These are phyloP conservation scores for Neofusicoccum umdonicola DNA, from an alignment of 2,329 filamentous ascomycete species.

Conservation along the genomic window DNA sequence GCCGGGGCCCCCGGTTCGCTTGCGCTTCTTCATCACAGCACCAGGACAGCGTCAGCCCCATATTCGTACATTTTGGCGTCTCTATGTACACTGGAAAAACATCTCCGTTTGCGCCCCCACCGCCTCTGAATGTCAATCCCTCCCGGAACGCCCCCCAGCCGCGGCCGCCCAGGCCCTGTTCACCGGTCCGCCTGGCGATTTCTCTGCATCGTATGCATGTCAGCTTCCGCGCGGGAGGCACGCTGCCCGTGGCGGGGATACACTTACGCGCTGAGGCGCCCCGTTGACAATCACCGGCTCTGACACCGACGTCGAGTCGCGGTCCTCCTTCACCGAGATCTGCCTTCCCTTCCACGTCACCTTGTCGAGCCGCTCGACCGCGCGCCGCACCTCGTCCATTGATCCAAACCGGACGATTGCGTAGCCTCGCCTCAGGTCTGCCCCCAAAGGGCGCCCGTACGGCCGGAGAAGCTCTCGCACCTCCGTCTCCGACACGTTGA, in stretches of 20 bases:
- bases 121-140: not conserved
- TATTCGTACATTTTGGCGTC: not conserved
- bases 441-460: conserved; percentile 26
- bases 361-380: conserved; percentile 28
- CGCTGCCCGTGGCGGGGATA: not conserved
- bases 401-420: conserved; percentile 33
- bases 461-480: conserved; percentile 28
- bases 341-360: conserved; percentile 30
- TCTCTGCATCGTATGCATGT: conserved; percentile 3
- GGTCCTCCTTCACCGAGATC: conserved; percentile 34
- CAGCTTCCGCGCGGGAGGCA: not conserved
- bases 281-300: conserved; percentile 32
- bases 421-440: conserved; percentile 27
- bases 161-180: not conserved
- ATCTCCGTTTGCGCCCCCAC: not conserved
- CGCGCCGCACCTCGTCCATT: conserved; percentile 31
- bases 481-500: conserved; percentile 27
- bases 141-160: not conserved
- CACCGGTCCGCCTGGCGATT: not conserved
- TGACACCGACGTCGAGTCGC: conserved; percentile 31
- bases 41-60: not conserved
- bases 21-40: not conserved
- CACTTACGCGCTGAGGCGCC: conserved; percentile 10
- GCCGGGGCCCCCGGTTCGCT: not conserved
- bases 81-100: not conserved